phyloP scores from a whole-genome alignment of 1,284 basidiomycete species.

The Cryptococcus sp. region DNA sequence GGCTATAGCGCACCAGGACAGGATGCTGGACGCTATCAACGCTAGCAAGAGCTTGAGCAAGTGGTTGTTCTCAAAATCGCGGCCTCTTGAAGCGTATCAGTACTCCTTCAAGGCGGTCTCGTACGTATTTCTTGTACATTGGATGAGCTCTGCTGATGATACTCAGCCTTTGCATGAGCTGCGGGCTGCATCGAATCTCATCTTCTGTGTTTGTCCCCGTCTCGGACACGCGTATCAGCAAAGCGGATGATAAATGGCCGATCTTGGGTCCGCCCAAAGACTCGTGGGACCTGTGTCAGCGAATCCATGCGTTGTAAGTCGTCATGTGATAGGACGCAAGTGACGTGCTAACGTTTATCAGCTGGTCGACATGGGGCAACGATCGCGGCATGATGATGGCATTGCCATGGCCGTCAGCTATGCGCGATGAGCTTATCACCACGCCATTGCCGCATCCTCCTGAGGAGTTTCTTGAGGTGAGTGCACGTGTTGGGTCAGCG shows the following conservation, averaged over 20 bases:
- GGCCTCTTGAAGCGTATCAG: constrained; percentile 25
- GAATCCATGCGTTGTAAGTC: constrained; percentile 39
- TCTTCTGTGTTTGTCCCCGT: constrained; percentile 8
- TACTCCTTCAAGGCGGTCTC: constrained; percentile 16
- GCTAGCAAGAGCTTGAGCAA: constrained; percentile 29
- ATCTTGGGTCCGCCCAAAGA: constrained; percentile 23
- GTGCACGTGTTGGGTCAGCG: not conserved
- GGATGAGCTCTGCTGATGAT: not conserved
- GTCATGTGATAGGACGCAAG: not conserved
- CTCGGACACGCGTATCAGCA: not conserved
- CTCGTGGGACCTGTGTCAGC: constrained; percentile 28
- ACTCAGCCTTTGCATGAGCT: constrained; percentile 22
- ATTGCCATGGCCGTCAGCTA: constrained; percentile 17
- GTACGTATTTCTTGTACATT: constrained; percentile 12
- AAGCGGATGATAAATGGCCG: constrained; percentile 7
- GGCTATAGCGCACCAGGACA: constrained; percentile 21
- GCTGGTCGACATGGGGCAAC: constrained; percentile 38
- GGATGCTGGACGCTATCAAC: constrained; percentile 32
- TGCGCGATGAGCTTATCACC: constrained; percentile 25
- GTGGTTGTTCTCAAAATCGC: constrained; percentile 27
- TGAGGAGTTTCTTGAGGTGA: constrained; percentile 21
- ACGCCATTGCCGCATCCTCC: constrained; percentile 28
- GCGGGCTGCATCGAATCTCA: constrained; percentile 28
- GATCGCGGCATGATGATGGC: constrained; percentile 20
- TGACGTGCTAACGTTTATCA: constrained; percentile 6